Conservation (phyloP, 129 eudicot species). For the Gnaphalium uliginosum region DNA sequence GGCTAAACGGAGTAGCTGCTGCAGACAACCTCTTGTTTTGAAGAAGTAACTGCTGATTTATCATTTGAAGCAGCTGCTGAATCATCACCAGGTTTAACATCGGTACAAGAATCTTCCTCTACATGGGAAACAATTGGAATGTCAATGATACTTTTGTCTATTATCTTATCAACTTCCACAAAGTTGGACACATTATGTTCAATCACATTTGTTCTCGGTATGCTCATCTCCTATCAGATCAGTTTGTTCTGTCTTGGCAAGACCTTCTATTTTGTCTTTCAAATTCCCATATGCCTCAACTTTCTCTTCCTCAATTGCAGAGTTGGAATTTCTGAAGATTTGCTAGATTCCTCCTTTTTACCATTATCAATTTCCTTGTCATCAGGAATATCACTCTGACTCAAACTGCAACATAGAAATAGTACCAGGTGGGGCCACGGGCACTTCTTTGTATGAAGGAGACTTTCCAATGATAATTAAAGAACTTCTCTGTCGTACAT, state of each 20-base stretch:
- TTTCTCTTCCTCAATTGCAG: constrained; percentile 37
- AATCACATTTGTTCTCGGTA: constrained; percentile 15
- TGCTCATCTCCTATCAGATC: constrained; percentile 30
- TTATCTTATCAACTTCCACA: constrained; percentile 44
- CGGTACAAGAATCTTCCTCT: constrained; percentile 26
- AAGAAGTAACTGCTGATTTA: constrained; percentile 37
- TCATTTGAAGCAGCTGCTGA: constrained; percentile 20
- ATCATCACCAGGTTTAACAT: constrained; percentile 30
- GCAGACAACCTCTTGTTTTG: constrained; percentile 80
- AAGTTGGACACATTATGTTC: neutral
- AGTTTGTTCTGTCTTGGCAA: constrained; percentile 43
- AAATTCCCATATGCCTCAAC: constrained; percentile 27
- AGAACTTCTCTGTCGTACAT: constrained; percentile 54
- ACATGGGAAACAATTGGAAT: constrained; percentile 32
- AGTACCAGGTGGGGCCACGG: constrained; percentile 95
- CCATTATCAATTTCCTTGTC: constrained; percentile 39
- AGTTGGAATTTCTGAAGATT: constrained; percentile 24
- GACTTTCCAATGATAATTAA: constrained; percentile 83
- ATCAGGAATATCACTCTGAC: constrained; percentile 41
- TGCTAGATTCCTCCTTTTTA: constrained; percentile 31
- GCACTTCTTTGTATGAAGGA: constrained; percentile 96
- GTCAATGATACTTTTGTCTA: constrained; percentile 36
- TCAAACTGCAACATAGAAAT: constrained; percentile 60
- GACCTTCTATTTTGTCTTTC: constrained; percentile 46
- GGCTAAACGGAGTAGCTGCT: constrained; percentile 82